Evolutionary conservation across 2,329 filamentous ascomycete species (phyloP), one percentile per base, ranked within the genome.

Genomic region (Lithohypha guttulata): DNA sequence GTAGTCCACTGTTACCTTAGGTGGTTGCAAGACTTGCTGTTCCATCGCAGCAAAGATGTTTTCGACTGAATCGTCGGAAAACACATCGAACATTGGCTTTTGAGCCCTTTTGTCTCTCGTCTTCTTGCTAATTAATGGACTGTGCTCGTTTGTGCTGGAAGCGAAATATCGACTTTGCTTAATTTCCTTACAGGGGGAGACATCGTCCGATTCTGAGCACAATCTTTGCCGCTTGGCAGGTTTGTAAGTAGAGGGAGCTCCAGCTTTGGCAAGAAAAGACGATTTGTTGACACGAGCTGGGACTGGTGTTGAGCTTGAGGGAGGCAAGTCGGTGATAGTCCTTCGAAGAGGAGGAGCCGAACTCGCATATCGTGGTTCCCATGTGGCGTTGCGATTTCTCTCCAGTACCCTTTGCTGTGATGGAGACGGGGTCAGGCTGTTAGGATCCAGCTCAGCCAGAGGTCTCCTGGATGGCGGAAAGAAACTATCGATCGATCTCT

Each of bases 361-460:
- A 43, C 64, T 63, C 19, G 64, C 65, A 37, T 68, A 61, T 28
- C 64, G 67, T 19, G 73, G 64, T 34, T 65, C 62, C 76, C 75
- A 80, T 9, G 70, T 68, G 15, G 55, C 62, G 28, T 61, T 65
- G 34, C 62, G 60, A 52, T 77, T 70, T 28, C 68, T 62, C 43
- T 72, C 62, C 17, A 81, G 58, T 8, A 78, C 56, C 18, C 65
- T 63, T 54, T 75, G 73, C 52, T 81, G 78, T 49, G 69, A 78
- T 14, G 76, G 76, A 6, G 78, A 80, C 15, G 73, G 75, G 1
- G 73, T 77, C 53, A 83, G 76, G 44, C 64, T 70, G 52, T 83
- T 83, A 1, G 75, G 73, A 53, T 81, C 76, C 15, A 83, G 60
- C 53, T 83, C 79, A 14, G 73, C 75, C 41, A 83, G 63, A 8